Evolutionary conservation across 2,329 filamentous ascomycete genomes (phyloP).

Genomic region (Cercospora nicotianae): DNA sequence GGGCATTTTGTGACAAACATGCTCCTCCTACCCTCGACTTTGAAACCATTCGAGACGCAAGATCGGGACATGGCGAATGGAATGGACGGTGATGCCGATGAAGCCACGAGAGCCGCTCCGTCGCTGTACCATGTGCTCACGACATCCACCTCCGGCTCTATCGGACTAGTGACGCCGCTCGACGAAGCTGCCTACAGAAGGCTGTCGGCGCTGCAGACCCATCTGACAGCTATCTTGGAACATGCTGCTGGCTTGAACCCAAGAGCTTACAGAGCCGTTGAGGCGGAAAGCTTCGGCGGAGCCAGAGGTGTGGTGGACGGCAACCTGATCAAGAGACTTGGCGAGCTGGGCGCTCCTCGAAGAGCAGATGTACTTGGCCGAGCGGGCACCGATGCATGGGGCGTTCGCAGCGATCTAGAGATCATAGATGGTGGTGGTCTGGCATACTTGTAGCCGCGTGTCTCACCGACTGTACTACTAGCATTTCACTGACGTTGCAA

Average conservation of each 20-base stretch:
- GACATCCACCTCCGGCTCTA: conserved; percentile 71
- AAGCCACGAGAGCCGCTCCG: conserved; percentile 18
- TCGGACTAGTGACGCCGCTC: conserved; percentile 75
- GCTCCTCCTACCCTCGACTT: conserved; percentile 70
- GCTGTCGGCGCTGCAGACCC: conserved; percentile 75
- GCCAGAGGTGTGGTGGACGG: conserved; percentile 76
- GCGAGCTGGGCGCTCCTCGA: conserved; percentile 70
- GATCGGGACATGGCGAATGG: conserved; percentile 24
- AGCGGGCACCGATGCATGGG: conserved; percentile 67
- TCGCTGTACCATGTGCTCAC: conserved; percentile 61
- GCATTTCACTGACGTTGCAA: neutral
- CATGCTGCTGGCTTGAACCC: conserved; percentile 81
- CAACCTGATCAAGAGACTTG: conserved; percentile 70
- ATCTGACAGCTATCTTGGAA: conserved; percentile 73
- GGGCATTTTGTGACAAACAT: conserved; percentile 76
- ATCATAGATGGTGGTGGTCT: conserved; percentile 65
- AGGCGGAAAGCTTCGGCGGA: conserved; percentile 47
- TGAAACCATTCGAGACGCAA: conserved; percentile 47
- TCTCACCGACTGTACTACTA: neutral
- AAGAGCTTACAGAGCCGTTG: conserved; percentile 65
- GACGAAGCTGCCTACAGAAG: conserved; percentile 80
- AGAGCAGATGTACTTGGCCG: conserved; percentile 71
- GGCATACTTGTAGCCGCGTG: conserved; percentile 40
- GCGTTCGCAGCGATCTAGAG: conserved; percentile 69
- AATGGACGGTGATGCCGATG: conserved; percentile 36